Evolutionary conservation across 805 yeast species (phyloP), one percentile per base, ranked within the genome.

Genomic region (Dipodascopsis uninucleata): DNA sequence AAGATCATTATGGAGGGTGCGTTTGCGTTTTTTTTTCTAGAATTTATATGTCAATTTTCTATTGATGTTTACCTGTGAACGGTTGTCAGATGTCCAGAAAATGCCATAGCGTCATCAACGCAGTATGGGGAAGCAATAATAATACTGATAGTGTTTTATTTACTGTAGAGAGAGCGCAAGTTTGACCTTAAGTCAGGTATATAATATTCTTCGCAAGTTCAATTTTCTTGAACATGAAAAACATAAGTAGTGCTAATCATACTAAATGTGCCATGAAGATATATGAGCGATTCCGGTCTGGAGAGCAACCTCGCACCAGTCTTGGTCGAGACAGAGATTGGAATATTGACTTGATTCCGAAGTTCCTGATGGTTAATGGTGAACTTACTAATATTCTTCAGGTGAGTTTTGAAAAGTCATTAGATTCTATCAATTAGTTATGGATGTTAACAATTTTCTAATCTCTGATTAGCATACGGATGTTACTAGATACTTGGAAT

Each of bases 291-390:
- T 89, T 88, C 75, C 86, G 88, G 63, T 96, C 96, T 25, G 71
- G 77, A 39, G 75, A 77, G 56, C 82, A 86, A 31, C 83, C 81
- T 50, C 60, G 59, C 12, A 73, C 72, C 17, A 75, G 78, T 52
- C 76, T 81, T 52, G 97, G 98, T 40, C 80, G 94, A 61, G 95
- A 87, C 61, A 78, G 97, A 54, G 97, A 93, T 66, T 93, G 97
- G 97, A 88, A 94, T 68, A 93, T 93, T 41, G 98, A 93, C 64
- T 75, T 93, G 68, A 87, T 93, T 61, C 98, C 98, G 34, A 93
- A 93, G 69, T 89, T 93, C 58, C 72, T 93, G 58, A 93, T 93
- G 98, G 89, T 97, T 43, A 86, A 88, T 62, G 98, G 98, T 32
- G 98, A 90, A 64, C 77, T 93, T 66, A 93, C 97, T 53, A 90